Base-by-base conservation (phyloP, 768 basidiomycete species). In the Symmetrospora coprosmae region DNA sequence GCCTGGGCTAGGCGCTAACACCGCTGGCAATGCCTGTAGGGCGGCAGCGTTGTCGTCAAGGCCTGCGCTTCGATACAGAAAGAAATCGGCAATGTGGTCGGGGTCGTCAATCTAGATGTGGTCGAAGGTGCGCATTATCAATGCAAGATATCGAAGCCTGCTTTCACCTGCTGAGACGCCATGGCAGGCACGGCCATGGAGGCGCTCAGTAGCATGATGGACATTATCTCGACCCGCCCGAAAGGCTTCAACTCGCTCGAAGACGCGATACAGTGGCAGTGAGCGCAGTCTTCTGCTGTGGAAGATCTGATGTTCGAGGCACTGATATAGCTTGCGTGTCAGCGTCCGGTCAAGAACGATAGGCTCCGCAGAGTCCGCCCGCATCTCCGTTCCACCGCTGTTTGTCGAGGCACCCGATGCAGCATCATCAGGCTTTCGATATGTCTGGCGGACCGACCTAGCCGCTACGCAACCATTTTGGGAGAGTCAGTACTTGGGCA, bases 191-290 rank as follows among this genome's bases (percentile, higher is more conserved):
- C 89, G 25, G 91, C 94, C 0, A 75, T 96, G 30, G 94, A 96
- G 43, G 88, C 90, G 1, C 78, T 99, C 13, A 87, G 88, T 0
- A 80, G 86, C 66, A 99, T 99, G 94, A 82, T 86, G 62, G 81
- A 77, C 39, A 80, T 97, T 34, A 78, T 99, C 30, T 84, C 85
- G 60, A 80, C 82, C 27, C 81, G 90, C 11, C 94, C 92, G 6
- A 82, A 82, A 47, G 84, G 84, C 0, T 99, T 97, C 71, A 79
- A 81, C 52, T 85, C 80, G 41, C 73, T 84, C 7, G 85, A 91
- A 70, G 84, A 85, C 51, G 90, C 85, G 0, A 81, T 99, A 39
- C 83, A 87, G 62, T 99, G 94, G 94, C 92, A 97, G 90, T 96
- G 73, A 69, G 90, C 77, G 25, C 23, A 30, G 63, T 27, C 39